Evolutionary conservation across 2,329 filamentous ascomycete species (phyloP).

Genomic region (Fusarium duplospermum): DNA sequence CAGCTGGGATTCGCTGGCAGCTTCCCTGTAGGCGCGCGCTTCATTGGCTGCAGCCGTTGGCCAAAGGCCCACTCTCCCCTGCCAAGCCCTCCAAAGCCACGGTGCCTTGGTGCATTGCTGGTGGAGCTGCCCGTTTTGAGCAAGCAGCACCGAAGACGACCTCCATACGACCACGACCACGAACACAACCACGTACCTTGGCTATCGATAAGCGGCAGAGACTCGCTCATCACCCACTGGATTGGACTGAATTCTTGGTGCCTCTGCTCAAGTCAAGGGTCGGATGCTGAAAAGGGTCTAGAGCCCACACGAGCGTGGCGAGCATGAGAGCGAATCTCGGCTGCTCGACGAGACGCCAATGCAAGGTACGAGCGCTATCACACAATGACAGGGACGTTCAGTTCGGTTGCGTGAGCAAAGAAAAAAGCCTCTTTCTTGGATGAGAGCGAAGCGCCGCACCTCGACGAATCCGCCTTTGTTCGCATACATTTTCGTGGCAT

Average conservation of each 20-base stretch:
- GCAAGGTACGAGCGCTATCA: conserved; percentile 39
- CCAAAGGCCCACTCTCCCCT: conserved; percentile 25
- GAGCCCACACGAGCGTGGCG: conserved; percentile 26
- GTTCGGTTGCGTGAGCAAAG: conserved; percentile 22
- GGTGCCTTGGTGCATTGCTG: conserved; percentile 10
- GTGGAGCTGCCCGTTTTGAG: conserved; percentile 20
- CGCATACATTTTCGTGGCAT: neutral
- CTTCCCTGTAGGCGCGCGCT: conserved; percentile 28
- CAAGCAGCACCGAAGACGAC: conserved; percentile 17
- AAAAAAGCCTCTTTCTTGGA: neutral
- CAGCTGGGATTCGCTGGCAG: conserved; percentile 28
- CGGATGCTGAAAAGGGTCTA: conserved; percentile 26
- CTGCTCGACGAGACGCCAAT: conserved; percentile 25
- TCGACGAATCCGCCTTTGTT: conserved; percentile 13
- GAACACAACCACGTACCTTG: neutral
- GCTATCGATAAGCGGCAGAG: conserved; percentile 26
- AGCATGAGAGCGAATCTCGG: conserved; percentile 6
- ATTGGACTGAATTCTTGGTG: conserved; percentile 32
- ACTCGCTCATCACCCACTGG: conserved; percentile 1
- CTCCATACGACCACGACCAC: neutral
- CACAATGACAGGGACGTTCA: conserved; percentile 29
- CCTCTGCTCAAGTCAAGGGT: conserved; percentile 20
- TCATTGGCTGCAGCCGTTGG: conserved; percentile 36
- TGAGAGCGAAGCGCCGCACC: conserved; percentile 30
- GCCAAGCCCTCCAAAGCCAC: conserved; percentile 33